Evolutionary conservation across 164 flowering plant species (phyloP), one percentile per base, ranked within the genome.

Genomic region (Warburgia ugandensis): DNA sequence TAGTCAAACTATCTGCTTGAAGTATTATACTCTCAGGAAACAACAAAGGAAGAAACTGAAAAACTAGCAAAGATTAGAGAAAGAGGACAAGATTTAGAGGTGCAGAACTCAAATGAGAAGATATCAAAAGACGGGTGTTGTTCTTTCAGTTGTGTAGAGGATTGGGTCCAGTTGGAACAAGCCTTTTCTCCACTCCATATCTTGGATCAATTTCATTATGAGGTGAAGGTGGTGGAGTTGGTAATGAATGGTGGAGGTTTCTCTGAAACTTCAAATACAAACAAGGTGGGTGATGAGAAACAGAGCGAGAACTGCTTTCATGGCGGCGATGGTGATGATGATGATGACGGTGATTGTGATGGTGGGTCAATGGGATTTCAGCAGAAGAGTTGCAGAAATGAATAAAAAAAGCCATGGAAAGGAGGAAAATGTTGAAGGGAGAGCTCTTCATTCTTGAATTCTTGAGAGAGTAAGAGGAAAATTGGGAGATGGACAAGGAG

Each of bases 101-200:
- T 17, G 17, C 20, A 39, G 12, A 43, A 11, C 3, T 3, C 11
- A 3, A 43, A 2, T 2, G 5, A 45, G 17, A 6, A n/a, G 21
- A 19, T 39, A 11, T 14, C 19, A 6, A 19, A 16, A 39, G 13
- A 1, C 0, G 5, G 53, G 29, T 21, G 19, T 12, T 6, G 12
- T 4, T 11, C 41, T 16, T 36, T 77, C 67, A 83, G 70, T 88
- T 83, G 69, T 88, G 96, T 55, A 88, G 81, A 6, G 96, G 96
- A 73, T 84, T 84, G 11, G 96, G 96, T 9, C 94, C 96, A 1
- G 74, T 64, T 1, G 96, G 96, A 13, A 88, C 96, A 1, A 84
- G 72, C 50, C 96, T 62, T 62, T 84, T 88, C 60, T 80, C 83
- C 1, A 76, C 91, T 17, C 91, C 96, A 38, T 72, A 84, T 70